phyloP scores from a whole-genome alignment of 371 early-diverging fungal genomes.

The Mucor circinelloides region DNA sequence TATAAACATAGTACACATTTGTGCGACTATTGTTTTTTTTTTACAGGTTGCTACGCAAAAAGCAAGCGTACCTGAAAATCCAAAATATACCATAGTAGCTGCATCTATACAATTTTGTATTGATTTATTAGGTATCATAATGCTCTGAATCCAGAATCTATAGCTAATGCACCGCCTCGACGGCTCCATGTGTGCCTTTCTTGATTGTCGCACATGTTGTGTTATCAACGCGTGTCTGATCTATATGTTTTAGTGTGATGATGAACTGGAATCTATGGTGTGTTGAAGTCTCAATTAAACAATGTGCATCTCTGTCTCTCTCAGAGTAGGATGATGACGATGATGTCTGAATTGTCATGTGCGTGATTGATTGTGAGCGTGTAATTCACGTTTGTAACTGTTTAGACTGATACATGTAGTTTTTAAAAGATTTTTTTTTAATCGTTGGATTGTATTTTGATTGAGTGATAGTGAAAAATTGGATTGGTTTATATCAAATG shows the following conservation, averaged over 20 bases:
- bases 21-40: not conserved
- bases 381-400: not conserved
- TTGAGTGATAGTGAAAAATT: conserved; percentile 1
- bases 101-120: too few species aligned
- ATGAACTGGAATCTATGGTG: too few species aligned
- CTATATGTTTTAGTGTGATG: too few species aligned
- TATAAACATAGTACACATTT: not conserved
- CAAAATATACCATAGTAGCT: not conserved
- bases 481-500: conserved; percentile 1
- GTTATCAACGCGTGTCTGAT: not conserved
- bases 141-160: too few species aligned
- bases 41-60: not conserved
- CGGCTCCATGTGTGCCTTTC: not conserved
- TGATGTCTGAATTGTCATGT: not conserved
- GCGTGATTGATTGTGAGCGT: not conserved
- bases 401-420: not conserved
- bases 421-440: not conserved
- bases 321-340: not conserved
- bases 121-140: too few species aligned
- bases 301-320: too few species aligned
- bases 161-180: too few species aligned
- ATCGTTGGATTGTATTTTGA: conserved; percentile 4
- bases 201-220: not conserved
- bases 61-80: not conserved
- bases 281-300: too few species aligned